Percentiles rank a stretch among this genome's conserved stretches.
phyloP scores from a whole-genome alignment of 441 rosid genomes.

The Gossypium davidsonii region DNA sequence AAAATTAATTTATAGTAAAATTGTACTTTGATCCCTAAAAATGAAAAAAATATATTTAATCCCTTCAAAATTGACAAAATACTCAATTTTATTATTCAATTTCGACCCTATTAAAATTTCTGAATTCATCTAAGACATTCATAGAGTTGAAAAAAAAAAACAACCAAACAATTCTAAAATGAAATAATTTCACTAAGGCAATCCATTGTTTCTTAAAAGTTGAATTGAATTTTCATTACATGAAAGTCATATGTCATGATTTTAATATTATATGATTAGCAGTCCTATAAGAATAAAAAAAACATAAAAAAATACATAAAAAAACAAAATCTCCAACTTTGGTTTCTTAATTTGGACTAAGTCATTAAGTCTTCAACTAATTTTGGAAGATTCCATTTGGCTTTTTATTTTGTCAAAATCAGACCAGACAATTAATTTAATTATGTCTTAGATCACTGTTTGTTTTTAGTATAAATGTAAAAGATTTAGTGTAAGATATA shows the following conservation, averaged over 20 bases:
- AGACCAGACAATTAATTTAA: constrained; percentile 6
- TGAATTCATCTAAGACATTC: not conserved
- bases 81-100: not conserved
- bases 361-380: not conserved
- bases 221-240: not conserved
- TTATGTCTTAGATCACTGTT: not conserved
- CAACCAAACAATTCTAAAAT: not conserved
- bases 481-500: not conserved
- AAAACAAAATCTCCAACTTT: not conserved
- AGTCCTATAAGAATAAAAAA: not conserved
- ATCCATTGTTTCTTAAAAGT: not conserved
- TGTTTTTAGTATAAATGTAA: not conserved
- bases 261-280: not conserved
- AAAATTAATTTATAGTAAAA: too few species aligned
- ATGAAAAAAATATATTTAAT: too few species aligned
- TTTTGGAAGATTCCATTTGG: constrained; percentile 16
- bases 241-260: not conserved
- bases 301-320: too few species aligned
- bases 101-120: not conserved
- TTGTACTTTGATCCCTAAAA: too few species aligned
- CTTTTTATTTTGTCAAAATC: not conserved
- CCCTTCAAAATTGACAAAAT: too few species aligned
- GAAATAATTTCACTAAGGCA: not conserved
- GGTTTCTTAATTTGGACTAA: constrained; percentile 2
- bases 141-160: not conserved